Evolutionary conservation across 169 alveolate species (phyloP), one percentile per base, ranked within the genome.

Genomic region (Nephromyces sp.): DNA sequence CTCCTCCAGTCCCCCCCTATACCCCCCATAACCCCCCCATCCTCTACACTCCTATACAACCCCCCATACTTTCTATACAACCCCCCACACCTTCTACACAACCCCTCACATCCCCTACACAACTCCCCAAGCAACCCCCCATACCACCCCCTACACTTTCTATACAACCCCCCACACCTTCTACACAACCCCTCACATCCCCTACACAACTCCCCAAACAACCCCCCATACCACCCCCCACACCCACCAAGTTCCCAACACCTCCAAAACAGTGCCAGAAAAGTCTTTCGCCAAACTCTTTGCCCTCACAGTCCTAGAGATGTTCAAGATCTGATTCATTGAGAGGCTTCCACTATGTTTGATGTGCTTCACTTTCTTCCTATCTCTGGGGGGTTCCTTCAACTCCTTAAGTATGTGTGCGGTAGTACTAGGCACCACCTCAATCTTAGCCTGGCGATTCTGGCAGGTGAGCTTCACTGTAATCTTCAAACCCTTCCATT

Each of bases 311-410:
- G 89, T 83, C 79, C 96, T 89, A 34, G 98, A 97, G 51, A 93
- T 93, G 21, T 88, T 86, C 83, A 87, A 77, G 74, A 95, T 77
- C 66, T 92, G 95, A 33, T 93, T 97, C 87, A 93, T 78, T 22
- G 94, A 87, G 75, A 95, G 84, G 88, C 95, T 95, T 33, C 99
- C 99, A 75, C 89, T 91, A 79, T 95, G 98, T 83, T 92, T 93
- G 79, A 93, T 90, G 83, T 92, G 90, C 84, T 94, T 95, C 8
- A 85, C 95, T 86, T 95, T 95, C 87, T 95, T 94, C 64, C 98
- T 86, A 76, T 95, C 97, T 52, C 98, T n/a, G 21, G 91, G 89
- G 34, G 98, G 98, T 86, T 93, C 98, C 87, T 93, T 92, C 34
- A 95, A 87, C 69, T 91, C 99, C 85, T 90, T 95, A 77, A 94